A percentile compares a stretch with the other conserved stretches of the same genome.
These are phyloP conservation scores for Saccharata proteae DNA, from an alignment of 2,329 filamentous ascomycete genomes.

Conservation along the genomic window DNA sequence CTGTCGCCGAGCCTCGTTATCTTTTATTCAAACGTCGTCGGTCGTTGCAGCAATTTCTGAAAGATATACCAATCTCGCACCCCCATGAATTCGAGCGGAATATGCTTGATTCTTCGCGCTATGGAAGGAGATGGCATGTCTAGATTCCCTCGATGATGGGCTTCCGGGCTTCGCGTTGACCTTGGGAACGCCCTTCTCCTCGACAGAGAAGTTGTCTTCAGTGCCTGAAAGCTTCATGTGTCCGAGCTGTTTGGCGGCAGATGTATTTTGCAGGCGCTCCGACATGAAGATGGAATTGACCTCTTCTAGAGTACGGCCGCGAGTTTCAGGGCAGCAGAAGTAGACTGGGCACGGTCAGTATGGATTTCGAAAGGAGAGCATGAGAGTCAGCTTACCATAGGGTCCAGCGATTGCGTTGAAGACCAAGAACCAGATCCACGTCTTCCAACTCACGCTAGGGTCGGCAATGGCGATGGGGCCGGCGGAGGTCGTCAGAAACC, in stretches of 20 bases:
- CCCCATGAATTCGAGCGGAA: too few species aligned
- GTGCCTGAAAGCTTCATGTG: too few species aligned
- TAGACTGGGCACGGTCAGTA: conserved; percentile 10
- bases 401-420: conserved; percentile 22
- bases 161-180: too few species aligned
- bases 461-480: conserved; percentile 20
- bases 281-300: conserved; percentile 12
- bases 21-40: too few species aligned
- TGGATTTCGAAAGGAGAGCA: neutral
- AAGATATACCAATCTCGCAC: too few species aligned
- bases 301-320: conserved; percentile 18
- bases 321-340: conserved; percentile 18
- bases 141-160: too few species aligned
- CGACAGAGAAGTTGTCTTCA: too few species aligned
- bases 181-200: too few species aligned
- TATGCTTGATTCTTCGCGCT: too few species aligned
- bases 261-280: conserved; percentile 4
- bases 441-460: conserved; percentile 21
- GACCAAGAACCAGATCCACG: conserved; percentile 21
- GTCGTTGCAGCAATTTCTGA: too few species aligned
- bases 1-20: too few species aligned
- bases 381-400: conserved; percentile 10
- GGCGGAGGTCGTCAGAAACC: conserved; percentile 24
- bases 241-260: conserved; percentile 7
- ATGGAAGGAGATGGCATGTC: too few species aligned